These are phyloP conservation scores for Candida smagusa DNA, from an alignment of 1,139 yeast genomes.

Conservation along the genomic window DNA sequence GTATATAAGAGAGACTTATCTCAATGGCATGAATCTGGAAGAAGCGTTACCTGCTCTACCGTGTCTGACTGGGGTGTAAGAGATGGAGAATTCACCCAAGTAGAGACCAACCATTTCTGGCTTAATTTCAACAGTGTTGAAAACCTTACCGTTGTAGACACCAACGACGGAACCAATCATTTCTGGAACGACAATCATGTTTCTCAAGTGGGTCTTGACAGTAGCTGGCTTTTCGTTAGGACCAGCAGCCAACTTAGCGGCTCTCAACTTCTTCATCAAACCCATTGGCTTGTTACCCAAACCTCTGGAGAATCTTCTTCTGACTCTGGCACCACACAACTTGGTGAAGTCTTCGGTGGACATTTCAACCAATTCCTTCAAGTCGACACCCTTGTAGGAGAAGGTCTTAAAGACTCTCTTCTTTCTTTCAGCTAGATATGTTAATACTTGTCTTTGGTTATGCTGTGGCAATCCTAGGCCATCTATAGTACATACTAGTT, in stretches of 20 bases:
- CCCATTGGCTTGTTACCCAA: conserved; percentile 94
- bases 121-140: conserved; percentile 98
- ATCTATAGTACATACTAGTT: conserved; percentile 36
- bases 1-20: conserved; percentile 24
- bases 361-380: conserved; percentile 90
- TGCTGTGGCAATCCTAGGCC: not conserved
- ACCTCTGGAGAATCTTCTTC: conserved; percentile 99
- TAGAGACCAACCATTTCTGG: conserved; percentile 99
- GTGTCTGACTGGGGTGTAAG: conserved; percentile 99
- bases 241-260: conserved; percentile 89
- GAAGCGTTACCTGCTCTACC: conserved; percentile 99
- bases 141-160: conserved; percentile 99
- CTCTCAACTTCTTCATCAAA: conserved; percentile 96
- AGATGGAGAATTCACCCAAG: conserved; percentile 99
- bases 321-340: conserved; percentile 97
- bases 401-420: conserved; percentile 95
- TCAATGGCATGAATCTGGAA: conserved; percentile 75
- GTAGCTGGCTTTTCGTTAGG: conserved; percentile 96
- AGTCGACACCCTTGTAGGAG: conserved; percentile 98
- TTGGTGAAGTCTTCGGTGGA: conserved; percentile 96
- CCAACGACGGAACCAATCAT: conserved; percentile 99
- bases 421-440: conserved; percentile 60
- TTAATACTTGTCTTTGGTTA: conserved; percentile 24
- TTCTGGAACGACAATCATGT: conserved; percentile 98
- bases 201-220: conserved; percentile 99